These are phyloP conservation scores for Rhodotorula graminis DNA, from an alignment of 768 basidiomycete genomes.

Conservation along the genomic window DNA sequence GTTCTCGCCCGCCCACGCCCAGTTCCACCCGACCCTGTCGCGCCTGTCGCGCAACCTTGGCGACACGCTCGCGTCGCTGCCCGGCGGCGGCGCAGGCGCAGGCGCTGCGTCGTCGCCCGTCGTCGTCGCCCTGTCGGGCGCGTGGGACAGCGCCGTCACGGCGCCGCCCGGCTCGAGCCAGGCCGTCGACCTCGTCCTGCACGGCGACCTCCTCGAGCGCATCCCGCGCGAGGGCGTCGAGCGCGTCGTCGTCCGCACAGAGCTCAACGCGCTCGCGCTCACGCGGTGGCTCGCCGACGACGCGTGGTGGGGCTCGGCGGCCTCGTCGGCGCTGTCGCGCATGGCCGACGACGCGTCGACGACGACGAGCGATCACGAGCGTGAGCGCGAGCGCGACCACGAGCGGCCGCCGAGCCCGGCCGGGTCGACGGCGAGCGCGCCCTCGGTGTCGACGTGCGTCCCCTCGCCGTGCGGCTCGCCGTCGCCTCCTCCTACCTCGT, in stretches of 20 bases:
- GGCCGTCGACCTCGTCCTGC: conserved; percentile 24
- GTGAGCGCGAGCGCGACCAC: neutral
- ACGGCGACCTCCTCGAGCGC: conserved; percentile 4
- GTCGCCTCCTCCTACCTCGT: neutral
- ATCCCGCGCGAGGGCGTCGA: neutral
- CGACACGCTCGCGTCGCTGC: neutral
- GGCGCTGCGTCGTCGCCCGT: neutral
- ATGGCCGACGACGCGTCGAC: too few species aligned
- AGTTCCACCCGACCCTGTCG: neutral
- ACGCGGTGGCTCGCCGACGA: conserved; percentile 11
- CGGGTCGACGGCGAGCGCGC: too few species aligned
- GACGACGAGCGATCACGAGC: too few species aligned
- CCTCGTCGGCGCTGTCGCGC: too few species aligned
- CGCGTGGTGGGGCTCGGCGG: neutral
- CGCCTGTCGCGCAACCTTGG: conserved; percentile 14
- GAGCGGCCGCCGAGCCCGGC: neutral
- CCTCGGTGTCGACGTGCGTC: neutral
- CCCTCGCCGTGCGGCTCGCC: neutral
- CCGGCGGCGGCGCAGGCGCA: neutral
- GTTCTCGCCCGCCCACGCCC: neutral
- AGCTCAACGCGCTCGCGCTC: conserved; percentile 25
- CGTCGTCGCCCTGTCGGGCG: conserved; percentile 13
- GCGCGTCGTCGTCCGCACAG: conserved; percentile 2
- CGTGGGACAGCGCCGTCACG: conserved; percentile 11
- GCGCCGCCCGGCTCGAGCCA: neutral